Percentiles rank a stretch among this genome's conserved stretches.
Conservation (phyloP, 2,329 filamentous ascomycete species). For the Calonectria pteridis region DNA sequence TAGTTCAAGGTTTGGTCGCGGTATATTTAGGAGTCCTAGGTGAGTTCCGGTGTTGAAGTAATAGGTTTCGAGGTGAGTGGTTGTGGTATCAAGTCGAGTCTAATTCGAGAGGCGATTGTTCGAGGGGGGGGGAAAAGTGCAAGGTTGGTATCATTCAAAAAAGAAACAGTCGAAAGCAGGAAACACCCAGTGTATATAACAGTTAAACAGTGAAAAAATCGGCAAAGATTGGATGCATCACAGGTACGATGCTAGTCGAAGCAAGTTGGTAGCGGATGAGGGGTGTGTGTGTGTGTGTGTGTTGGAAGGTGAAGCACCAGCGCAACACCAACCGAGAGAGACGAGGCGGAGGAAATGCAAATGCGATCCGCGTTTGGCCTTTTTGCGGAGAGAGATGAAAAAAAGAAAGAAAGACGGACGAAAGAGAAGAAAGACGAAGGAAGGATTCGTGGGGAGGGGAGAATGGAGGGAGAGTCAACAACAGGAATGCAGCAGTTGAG, state of each 20-base stretch:
- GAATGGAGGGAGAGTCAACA: not conserved
- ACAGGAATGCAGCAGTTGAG: conserved; percentile 5
- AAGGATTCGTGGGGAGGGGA: not conserved
- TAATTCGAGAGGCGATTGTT: conserved; percentile 2
- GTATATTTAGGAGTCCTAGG: not conserved
- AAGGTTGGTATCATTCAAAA: not conserved
- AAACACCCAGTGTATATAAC: conserved; percentile 11
- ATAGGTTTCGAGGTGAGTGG: not conserved
- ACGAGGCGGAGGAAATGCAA: not conserved
- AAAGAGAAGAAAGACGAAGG: not conserved
- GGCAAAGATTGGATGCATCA: conserved; percentile 23
- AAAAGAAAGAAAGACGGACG: not conserved
- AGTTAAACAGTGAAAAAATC: conserved; percentile 9
- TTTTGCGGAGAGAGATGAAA: not conserved
- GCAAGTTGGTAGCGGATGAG: not conserved
- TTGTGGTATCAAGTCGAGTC: not conserved
- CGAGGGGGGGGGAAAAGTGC: not conserved
- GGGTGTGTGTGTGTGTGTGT: not conserved
- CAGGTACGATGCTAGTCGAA: conserved; percentile 2
- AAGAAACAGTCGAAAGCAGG: not conserved
- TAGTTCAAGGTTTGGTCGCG: not conserved
- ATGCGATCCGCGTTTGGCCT: not conserved
- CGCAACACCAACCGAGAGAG: not conserved
- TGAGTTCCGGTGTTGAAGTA: not conserved
- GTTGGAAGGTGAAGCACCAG: not conserved